Conservation (phyloP, 1,284 basidiomycete genomes). For the Phylloboletellus chloephorus region DNA sequence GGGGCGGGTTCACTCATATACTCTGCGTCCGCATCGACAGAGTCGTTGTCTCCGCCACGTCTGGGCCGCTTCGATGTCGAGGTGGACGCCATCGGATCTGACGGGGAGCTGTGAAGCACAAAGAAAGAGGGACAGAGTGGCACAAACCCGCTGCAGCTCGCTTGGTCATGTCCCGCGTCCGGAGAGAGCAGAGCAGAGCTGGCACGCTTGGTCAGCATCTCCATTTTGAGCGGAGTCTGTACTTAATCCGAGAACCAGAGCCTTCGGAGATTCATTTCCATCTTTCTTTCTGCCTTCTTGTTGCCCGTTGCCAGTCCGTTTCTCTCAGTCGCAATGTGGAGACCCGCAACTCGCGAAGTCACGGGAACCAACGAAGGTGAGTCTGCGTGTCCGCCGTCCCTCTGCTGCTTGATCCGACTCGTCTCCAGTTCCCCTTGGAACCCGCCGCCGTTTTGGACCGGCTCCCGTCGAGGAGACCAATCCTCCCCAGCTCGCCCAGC, state of each 20-base stretch:
- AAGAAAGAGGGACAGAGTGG: neutral
- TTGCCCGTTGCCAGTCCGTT: slow-evolving; percentile 11
- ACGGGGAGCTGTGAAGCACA: slow-evolving; percentile 1
- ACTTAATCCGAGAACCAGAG: slow-evolving; percentile 18
- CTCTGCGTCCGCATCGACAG: slow-evolving; percentile 53
- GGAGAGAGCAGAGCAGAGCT: neutral
- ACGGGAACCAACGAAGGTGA: slow-evolving; percentile 79
- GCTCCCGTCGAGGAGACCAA: slow-evolving; percentile 69
- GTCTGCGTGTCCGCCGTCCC: slow-evolving; percentile 22
- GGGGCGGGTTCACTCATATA: slow-evolving; percentile 44
- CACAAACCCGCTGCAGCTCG: slow-evolving; percentile 24
- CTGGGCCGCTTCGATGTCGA: slow-evolving; percentile 48
- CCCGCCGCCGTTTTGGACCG: slow-evolving; percentile 84
- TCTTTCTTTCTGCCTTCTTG: slow-evolving; percentile 21
- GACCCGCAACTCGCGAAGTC: slow-evolving; percentile 78
- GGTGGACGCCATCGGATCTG: slow-evolving; percentile 23
- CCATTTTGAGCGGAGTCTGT: slow-evolving; percentile 33
- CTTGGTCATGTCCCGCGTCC: too few species aligned
- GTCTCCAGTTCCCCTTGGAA: slow-evolving; percentile 64
- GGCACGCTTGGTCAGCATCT: slow-evolving; percentile 25
- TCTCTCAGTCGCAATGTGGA: slow-evolving; percentile 65
- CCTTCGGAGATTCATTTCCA: slow-evolving; percentile 34
- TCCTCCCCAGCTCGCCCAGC: slow-evolving; percentile 78
- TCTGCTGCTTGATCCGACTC: slow-evolving; percentile 10
- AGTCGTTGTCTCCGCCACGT: slow-evolving; percentile 45